Percentiles rank a stretch among this genome's conserved stretches.
phyloP scores from a whole-genome alignment of 2,329 filamentous ascomycete genomes.

The Phialocephala subalpina region DNA sequence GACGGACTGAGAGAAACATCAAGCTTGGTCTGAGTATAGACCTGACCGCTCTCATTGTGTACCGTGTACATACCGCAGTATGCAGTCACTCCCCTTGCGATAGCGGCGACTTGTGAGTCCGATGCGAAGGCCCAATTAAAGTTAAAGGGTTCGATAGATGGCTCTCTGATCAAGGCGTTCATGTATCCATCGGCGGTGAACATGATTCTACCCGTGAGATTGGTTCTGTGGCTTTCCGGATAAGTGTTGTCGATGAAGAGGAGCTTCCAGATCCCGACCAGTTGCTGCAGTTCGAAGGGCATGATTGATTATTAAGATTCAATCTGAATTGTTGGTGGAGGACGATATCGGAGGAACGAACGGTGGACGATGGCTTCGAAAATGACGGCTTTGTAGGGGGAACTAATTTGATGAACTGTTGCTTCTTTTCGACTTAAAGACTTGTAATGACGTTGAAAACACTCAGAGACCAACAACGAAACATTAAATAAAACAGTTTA shows the following conservation, averaged over 20 bases:
- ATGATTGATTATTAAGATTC: background rate
- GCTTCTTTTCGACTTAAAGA: background rate
- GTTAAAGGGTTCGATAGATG: background rate
- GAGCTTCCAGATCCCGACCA: conserved; percentile 19
- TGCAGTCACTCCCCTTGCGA: background rate
- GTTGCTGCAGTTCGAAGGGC: background rate
- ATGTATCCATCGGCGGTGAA: conserved; percentile 12
- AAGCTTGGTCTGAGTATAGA: conserved; percentile 8
- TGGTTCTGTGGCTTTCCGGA: background rate
- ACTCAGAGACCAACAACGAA: background rate
- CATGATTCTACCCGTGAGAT: conserved; percentile 3
- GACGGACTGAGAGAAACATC: conserved; percentile 2
- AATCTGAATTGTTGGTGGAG: background rate
- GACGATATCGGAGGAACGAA: background rate
- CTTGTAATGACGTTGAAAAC: background rate
- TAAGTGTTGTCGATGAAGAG: conserved; percentile 14
- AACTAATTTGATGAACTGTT: background rate
- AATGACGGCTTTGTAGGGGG: background rate
- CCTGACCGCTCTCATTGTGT: background rate
- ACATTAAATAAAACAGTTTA: background rate
- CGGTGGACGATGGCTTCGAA: background rate
- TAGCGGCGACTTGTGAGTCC: conserved; percentile 2
- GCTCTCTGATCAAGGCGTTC: conserved; percentile 11
- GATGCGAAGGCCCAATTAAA: background rate
- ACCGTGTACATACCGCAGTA: conserved; percentile 13